These are phyloP conservation scores for Cyathus striatus DNA, from an alignment of 768 basidiomycete species.

Conservation along the genomic window DNA sequence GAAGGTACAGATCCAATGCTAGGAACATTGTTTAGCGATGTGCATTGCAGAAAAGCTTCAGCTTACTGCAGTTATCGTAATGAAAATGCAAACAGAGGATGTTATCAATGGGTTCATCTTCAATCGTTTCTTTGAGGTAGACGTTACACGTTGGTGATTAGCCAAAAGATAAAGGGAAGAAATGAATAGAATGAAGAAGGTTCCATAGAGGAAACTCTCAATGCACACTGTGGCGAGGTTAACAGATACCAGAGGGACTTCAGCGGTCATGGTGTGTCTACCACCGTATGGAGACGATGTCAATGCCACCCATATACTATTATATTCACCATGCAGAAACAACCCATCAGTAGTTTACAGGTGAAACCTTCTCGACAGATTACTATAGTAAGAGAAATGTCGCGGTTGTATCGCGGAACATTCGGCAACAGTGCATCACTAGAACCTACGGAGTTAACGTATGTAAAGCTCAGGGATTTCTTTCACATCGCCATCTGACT, in stretches of 20 bases:
- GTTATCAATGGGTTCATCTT: neutral
- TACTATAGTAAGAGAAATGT: too few species aligned
- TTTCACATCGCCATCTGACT: too few species aligned
- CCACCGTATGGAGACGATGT: too few species aligned
- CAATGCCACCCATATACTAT: too few species aligned
- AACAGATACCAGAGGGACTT: neutral
- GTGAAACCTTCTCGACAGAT: too few species aligned
- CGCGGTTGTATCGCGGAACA: too few species aligned
- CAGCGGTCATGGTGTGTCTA: neutral
- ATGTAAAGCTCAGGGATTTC: too few species aligned
- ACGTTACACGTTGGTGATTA: neutral
- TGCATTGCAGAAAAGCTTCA: too few species aligned
- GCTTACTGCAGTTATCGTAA: slow-evolving; percentile 6
- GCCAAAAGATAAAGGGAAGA: slow-evolving; percentile 2
- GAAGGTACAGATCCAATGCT: slow-evolving; percentile 6
- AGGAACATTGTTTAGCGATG: neutral
- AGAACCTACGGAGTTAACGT: too few species aligned
- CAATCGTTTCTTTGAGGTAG: neutral
- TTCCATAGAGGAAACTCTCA: slow-evolving; percentile 8
- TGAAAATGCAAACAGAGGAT: neutral
- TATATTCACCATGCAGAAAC: too few species aligned
- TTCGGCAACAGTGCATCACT: too few species aligned
- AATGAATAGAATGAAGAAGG: slow-evolving; percentile 5
- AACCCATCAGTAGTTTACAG: too few species aligned
- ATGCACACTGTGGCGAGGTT: slow-evolving; percentile 1